Conservation (phyloP, 345 rosid genomes). For the Eutrema japonicum region DNA sequence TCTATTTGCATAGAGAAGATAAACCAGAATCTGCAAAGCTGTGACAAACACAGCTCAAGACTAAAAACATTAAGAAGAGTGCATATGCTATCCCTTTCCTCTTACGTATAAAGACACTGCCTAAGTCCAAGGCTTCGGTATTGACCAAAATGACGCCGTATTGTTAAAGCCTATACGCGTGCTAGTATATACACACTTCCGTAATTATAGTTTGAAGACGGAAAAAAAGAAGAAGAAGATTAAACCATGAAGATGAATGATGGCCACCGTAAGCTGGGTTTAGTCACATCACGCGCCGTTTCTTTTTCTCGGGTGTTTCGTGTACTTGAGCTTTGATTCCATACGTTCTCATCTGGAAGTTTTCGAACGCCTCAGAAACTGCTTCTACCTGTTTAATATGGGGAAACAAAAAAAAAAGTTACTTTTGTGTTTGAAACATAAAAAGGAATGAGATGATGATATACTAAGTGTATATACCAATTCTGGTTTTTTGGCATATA, state of each 20-base stretch:
- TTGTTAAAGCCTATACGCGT: conserved; percentile 11
- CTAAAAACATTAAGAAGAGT: not conserved
- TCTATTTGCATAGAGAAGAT: not conserved
- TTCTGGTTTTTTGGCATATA: conserved; percentile 84
- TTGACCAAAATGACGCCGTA: not conserved
- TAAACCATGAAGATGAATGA: not conserved
- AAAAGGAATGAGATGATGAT: not conserved
- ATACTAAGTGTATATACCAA: conserved; percentile 55
- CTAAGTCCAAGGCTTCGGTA: not conserved
- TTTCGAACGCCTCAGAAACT: conserved; percentile 87
- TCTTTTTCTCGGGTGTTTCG: conserved; percentile 89
- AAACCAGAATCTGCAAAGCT: too few species aligned
- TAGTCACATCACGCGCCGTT: conserved; percentile 49
- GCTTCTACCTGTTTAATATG: conserved; percentile 66
- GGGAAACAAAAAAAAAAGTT: not conserved
- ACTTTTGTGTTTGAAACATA: not conserved
- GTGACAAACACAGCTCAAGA: not conserved
- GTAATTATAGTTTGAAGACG: conserved; percentile 12
- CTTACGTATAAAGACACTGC: not conserved
- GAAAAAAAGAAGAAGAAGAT: not conserved
- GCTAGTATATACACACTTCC: conserved; percentile 24
- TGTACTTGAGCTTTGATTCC: conserved; percentile 93
- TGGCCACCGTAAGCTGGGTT: not conserved
- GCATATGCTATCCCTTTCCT: not conserved
- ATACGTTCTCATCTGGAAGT: conserved; percentile 81